Percentiles rank a stretch among this genome's conserved stretches.
phyloP scores from a whole-genome alignment of 176 grass and related monocot species.

The Triticum monococcum region DNA sequence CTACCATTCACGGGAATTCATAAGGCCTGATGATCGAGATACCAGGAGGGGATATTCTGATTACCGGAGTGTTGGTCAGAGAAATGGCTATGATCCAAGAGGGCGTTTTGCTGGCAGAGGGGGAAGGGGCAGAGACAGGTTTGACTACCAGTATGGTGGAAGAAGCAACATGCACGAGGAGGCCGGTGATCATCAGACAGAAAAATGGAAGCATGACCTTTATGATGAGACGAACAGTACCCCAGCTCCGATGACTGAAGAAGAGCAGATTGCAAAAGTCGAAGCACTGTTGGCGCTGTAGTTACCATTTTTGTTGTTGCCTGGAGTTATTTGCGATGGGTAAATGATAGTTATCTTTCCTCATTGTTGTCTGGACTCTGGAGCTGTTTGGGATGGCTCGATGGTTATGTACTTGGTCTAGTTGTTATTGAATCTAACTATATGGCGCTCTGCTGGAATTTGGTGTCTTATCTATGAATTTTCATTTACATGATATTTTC shows the following conservation, averaged over 20 bases:
- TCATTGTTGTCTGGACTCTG: background rate
- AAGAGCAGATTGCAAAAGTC: slow-evolving; percentile 93
- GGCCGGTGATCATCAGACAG: slow-evolving; percentile 45
- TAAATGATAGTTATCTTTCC: slow-evolving; percentile 15
- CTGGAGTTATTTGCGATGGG: slow-evolving; percentile 21
- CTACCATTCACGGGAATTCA: slow-evolving; percentile 30
- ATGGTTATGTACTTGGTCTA: background rate
- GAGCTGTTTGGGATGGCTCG: slow-evolving; percentile 3
- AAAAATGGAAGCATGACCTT: slow-evolving; percentile 97
- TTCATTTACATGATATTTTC: slow-evolving; percentile 10
- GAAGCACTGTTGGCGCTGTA: slow-evolving; percentile 76
- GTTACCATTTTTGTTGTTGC: slow-evolving; percentile 18
- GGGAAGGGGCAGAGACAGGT: slow-evolving; percentile 59
- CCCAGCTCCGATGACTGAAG: slow-evolving; percentile 68
- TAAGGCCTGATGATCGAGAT: slow-evolving; percentile 46
- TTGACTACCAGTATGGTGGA: slow-evolving; percentile 31
- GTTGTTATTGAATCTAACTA: background rate
- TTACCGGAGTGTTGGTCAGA: slow-evolving; percentile 45
- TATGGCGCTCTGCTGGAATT: background rate
- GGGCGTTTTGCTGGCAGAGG: slow-evolving; percentile 57
- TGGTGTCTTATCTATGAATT: background rate
- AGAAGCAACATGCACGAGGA: slow-evolving; percentile 34
- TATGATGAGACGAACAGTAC: slow-evolving; percentile 77
- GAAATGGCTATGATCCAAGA: slow-evolving; percentile 54
- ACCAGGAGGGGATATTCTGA: slow-evolving; percentile 50